Conservation (phyloP, 805 yeast genomes). For the Teunomyces atbi region DNA sequence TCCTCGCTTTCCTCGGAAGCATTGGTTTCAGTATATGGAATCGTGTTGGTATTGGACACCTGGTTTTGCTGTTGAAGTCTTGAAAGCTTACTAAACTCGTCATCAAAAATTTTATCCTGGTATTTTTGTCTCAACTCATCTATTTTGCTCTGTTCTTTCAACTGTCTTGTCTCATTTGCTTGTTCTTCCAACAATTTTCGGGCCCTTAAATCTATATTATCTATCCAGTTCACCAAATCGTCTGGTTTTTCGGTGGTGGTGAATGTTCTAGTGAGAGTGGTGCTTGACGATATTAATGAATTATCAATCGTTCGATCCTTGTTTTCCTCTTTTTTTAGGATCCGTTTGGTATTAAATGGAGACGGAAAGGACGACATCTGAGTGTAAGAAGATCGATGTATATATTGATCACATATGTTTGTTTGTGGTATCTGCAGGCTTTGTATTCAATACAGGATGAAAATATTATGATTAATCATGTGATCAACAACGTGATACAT, state of each 20-base stretch:
- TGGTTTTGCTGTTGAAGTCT: constrained; percentile 4
- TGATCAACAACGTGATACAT: neutral
- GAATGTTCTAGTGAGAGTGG: neutral
- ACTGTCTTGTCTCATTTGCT: constrained; percentile 12
- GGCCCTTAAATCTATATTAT: constrained; percentile 21
- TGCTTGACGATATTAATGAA: neutral
- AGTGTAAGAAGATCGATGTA: neutral
- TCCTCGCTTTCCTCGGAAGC: neutral
- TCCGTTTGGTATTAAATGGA: constrained; percentile 16
- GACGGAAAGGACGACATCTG: constrained; percentile 18
- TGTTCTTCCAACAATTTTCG: constrained; percentile 18
- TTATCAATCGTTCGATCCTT: neutral
- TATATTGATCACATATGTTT: neutral
- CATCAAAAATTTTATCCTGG: constrained; percentile 23
- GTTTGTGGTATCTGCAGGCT: neutral
- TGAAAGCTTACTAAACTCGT: constrained; percentile 23
- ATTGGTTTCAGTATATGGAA: constrained; percentile 2
- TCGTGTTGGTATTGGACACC: too few relatives aligned
- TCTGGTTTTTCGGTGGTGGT: constrained; percentile 9
- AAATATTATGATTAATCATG: neutral
- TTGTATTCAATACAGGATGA: neutral
- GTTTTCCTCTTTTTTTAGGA: neutral
- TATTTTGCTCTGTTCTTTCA: constrained; percentile 11
- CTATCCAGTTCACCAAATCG: constrained; percentile 32
- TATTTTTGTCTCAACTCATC: constrained; percentile 20